A percentile compares a stretch with the other conserved stretches of the same genome.
phyloP scores from a whole-genome alignment of 148 eudicot genomes.

The Euryodendron excelsum region DNA sequence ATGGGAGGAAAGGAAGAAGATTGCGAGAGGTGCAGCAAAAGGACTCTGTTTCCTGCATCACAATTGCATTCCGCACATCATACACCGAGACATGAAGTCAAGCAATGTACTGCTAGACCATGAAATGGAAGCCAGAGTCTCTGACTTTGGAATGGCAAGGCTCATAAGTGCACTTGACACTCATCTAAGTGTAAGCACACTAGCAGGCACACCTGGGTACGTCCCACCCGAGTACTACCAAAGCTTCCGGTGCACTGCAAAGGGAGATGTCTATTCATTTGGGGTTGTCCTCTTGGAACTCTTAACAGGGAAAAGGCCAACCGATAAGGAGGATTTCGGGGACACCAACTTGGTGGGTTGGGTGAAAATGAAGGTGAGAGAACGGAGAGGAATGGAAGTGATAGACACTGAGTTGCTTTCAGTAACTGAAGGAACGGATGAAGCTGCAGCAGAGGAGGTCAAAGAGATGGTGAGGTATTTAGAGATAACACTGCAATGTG shows the following conservation, averaged over 20 bases:
- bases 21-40: conserved; percentile 90
- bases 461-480: conserved; percentile 82
- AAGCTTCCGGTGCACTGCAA: conserved; percentile 92
- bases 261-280: conserved; percentile 89
- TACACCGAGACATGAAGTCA: conserved; percentile 95
- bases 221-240: conserved; percentile 99
- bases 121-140: conserved; percentile 82
- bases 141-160: conserved; percentile 98
- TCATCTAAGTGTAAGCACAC: conserved; percentile 89
- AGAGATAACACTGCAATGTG: conserved; percentile 72
- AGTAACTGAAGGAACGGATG: conserved; percentile 36
- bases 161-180: conserved; percentile 93
- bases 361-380: conserved; percentile 90
- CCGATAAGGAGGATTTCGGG: conserved; percentile 94
- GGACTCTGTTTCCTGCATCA: conserved; percentile 96
- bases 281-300: conserved; percentile 87
- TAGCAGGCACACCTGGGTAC: conserved; percentile 96
- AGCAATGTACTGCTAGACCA: conserved; percentile 83
- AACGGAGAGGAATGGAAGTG: conserved; percentile 90
- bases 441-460: conserved; percentile 58
- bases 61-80: conserved; percentile 94
- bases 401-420: conserved; percentile 61
- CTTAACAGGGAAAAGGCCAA: conserved; percentile 80
- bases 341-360: conserved; percentile 95
- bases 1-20: conserved; percentile 89